Evolutionary conservation across 2,329 filamentous ascomycete species (phyloP), one percentile per base, ranked within the genome.

Genomic region (Aspergillus fischeri): DNA sequence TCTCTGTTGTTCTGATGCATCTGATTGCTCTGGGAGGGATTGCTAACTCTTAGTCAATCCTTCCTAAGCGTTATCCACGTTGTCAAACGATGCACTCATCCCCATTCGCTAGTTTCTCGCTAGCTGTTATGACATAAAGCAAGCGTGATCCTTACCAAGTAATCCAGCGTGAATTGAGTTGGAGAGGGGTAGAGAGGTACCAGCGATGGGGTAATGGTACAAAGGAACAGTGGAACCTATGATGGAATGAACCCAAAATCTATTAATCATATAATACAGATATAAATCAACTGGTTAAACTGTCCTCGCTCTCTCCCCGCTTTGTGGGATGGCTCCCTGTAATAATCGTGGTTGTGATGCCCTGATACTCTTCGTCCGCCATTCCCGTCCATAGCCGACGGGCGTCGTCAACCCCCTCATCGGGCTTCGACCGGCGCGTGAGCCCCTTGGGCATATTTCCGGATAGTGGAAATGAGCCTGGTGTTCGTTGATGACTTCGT

Each of bases 301-400:
- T 60, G 28, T 67, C 65, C 9, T 66, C 64, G 20, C 65, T 67
- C 59, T 4, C 21, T 38, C 41, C 20, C 48, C 10, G n/a, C 28
- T 54, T 61, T 3, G 9, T 55, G 27, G 54, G 57, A 14, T 38
- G 56, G 21, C 32, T 53, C 20, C 54, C 49, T 21, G 53, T 61
- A 10, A 67, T 63, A 44, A 68, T 63, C 2, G 65, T 66, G 2
- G 66, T 67, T 5, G 63, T 67, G 4, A 67, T 53, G 2, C 63
- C 65, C 28, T 62, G 62, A 51, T 62, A 63, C 6, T 67, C 62
- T 5, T 65, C 61, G 11, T 54, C 24, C 11, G 62, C 58, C 24
- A 27, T 58, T 5, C 61, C 64, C 4, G 61, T 59, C 66, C 65
- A 67, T 1, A 67, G 49, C 1, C 65, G 62, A 8, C 53, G 42